Evolutionary conservation across 768 basidiomycete species (phyloP).

Genomic region (Tephrocybe sp.): DNA sequence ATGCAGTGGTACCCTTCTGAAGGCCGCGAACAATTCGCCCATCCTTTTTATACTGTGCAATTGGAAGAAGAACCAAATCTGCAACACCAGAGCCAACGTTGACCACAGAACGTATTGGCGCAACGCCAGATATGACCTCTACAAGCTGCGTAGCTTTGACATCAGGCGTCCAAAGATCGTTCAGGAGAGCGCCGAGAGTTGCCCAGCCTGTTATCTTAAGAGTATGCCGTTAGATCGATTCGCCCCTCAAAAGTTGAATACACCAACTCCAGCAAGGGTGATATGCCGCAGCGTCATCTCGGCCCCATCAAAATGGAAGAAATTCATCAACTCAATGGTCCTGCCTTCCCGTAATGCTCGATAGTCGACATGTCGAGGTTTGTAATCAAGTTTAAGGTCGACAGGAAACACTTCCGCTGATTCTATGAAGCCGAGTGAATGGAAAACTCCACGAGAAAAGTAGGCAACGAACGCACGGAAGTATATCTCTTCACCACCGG

Average conservation of each 20-base stretch:
- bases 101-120: slow-evolving; percentile 94
- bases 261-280: slow-evolving; percentile 82
- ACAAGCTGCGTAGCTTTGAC: slow-evolving; percentile 98
- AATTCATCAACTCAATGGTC: slow-evolving; percentile 98
- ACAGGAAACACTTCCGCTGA: slow-evolving; percentile 94
- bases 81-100: slow-evolving; percentile 98
- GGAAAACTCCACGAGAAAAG: background rate
- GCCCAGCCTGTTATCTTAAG: slow-evolving; percentile 89
- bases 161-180: slow-evolving; percentile 98
- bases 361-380: slow-evolving; percentile 96
- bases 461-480: slow-evolving; percentile 54
- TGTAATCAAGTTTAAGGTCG: slow-evolving; percentile 95
- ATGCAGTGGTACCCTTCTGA: slow-evolving; percentile 91
- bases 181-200: slow-evolving; percentile 84
- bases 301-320: slow-evolving; percentile 98
- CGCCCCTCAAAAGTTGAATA: background rate
- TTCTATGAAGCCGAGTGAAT: slow-evolving; percentile 43
- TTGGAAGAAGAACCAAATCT: slow-evolving; percentile 91
- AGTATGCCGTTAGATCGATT: slow-evolving; percentile 7
- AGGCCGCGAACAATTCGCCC: slow-evolving; percentile 89
- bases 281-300: slow-evolving; percentile 97
- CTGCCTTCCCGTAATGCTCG: slow-evolving; percentile 83
- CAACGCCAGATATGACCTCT: slow-evolving; percentile 94
- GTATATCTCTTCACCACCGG: slow-evolving; percentile 54
- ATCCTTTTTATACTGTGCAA: slow-evolving; percentile 97